A percentile compares a stretch with the other conserved stretches of the same genome.
These are phyloP conservation scores for Voacanga thouarsii DNA, from an alignment of 257 asterid genomes.

Conservation along the genomic window DNA sequence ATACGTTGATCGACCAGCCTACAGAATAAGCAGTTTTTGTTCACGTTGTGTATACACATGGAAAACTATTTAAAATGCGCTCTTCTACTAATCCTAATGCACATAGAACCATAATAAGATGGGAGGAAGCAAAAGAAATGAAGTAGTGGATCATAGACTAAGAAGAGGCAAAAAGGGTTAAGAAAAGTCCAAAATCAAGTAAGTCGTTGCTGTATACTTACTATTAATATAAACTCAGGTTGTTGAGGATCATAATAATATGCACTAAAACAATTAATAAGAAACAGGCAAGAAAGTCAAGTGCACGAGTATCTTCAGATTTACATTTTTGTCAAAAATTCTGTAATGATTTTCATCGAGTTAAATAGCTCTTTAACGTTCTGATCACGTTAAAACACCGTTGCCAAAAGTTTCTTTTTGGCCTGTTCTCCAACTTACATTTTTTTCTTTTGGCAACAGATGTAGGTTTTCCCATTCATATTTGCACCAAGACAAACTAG, in stretches of 20 bases:
- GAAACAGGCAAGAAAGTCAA: not conserved
- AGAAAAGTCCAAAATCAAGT: not conserved
- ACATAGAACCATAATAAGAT: not conserved
- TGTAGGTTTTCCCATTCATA: not conserved
- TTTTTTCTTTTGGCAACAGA: not conserved
- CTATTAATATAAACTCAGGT: not conserved
- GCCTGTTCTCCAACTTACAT: not conserved
- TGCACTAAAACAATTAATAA: not conserved
- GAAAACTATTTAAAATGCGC: not conserved
- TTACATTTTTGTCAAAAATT: not conserved
- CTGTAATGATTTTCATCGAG: not conserved
- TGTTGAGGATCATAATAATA: not conserved
- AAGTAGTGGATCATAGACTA: not conserved
- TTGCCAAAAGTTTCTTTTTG: not conserved
- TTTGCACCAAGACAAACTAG: not conserved
- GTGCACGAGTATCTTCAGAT: not conserved
- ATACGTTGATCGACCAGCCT: constrained; percentile 96
- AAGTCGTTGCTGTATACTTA: not conserved
- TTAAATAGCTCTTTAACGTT: not conserved
- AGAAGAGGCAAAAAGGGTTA: not conserved
- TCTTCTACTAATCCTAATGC: not conserved
- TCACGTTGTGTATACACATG: not conserved
- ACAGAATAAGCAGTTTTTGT: constrained; percentile 27
- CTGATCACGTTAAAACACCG: not conserved
- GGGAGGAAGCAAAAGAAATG: not conserved